Percentiles rank a stretch among this genome's conserved stretches.
Evolutionary conservation across 129 eudicot genomes (phyloP).

Genomic region (Flaveria robusta): DNA sequence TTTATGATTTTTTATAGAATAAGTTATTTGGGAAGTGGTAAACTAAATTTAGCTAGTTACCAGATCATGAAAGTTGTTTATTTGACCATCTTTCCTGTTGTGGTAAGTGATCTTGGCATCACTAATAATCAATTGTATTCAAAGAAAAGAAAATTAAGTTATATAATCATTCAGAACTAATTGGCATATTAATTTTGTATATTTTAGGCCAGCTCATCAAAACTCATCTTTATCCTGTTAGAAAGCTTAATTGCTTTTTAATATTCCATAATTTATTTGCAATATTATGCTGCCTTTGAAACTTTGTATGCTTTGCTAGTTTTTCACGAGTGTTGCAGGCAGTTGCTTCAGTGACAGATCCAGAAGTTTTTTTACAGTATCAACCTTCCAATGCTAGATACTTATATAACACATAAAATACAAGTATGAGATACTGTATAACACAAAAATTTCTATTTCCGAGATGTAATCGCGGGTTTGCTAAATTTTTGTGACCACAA

Average conservation of each 20-base stretch:
- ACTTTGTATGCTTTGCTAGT: conserved; percentile 10
- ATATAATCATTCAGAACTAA: conserved; percentile 30
- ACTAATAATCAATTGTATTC: conserved; percentile 6
- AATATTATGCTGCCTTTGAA: conserved; percentile 16
- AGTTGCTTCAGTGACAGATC: background rate
- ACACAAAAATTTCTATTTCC: background rate
- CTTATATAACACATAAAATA: background rate
- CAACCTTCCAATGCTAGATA: background rate
- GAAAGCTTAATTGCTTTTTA: conserved; percentile 33
- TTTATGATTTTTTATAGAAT: background rate
- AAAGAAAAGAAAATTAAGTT: conserved; percentile 8
- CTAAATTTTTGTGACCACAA: conserved; percentile 9
- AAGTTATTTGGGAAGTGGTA: background rate
- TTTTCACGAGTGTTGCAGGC: background rate
- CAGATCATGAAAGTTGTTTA: conserved; percentile 18
- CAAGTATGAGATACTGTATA: background rate
- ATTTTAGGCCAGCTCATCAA: conserved; percentile 23
- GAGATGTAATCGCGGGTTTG: background rate
- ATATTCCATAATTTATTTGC: conserved; percentile 1
- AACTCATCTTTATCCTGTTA: conserved; percentile 32
- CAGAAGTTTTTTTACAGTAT: background rate
- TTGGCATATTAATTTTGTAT: conserved; percentile 24
- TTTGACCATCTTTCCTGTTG: conserved; percentile 30
- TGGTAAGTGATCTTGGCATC: conserved; percentile 28
- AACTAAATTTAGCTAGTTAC: conserved; percentile 24